These are phyloP conservation scores for Leersia perrieri DNA, from an alignment of 176 grass and related monocot species.

Conservation along the genomic window DNA sequence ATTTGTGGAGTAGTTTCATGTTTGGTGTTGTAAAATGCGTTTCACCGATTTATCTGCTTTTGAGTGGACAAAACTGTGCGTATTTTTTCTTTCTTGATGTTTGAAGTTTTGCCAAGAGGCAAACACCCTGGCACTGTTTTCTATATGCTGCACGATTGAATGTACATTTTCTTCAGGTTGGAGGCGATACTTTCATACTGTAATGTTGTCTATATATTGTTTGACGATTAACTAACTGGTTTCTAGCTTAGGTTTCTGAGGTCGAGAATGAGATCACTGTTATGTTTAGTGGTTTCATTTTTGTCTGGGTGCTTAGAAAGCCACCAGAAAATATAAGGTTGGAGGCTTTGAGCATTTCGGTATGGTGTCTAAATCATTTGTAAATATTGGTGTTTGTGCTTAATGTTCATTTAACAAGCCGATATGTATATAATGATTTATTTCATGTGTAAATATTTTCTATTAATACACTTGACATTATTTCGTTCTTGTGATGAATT, in stretches of 20 bases:
- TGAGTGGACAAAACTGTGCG: slow-evolving; percentile 33
- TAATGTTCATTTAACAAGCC: too few species aligned
- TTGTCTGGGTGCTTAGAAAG: background rate
- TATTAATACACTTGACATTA: too few species aligned
- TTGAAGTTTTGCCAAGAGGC: slow-evolving; percentile 1
- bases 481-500: too few species aligned
- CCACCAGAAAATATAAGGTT: too few species aligned
- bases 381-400: too few species aligned
- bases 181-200: background rate
- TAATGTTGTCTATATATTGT: background rate
- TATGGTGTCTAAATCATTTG: too few species aligned
- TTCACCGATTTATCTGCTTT: slow-evolving; percentile 8
- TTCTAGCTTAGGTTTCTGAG: background rate
- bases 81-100: background rate
- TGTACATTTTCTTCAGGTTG: background rate
- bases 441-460: too few species aligned
- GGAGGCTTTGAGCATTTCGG: too few species aligned
- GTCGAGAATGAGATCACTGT: background rate
- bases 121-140: background rate
- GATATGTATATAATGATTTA: too few species aligned
- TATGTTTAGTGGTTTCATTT: background rate
- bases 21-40: slow-evolving; percentile 36
- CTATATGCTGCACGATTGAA: background rate
- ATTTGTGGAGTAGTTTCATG: background rate
- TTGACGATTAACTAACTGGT: background rate